Conservation (phyloP, 2,329 filamentous ascomycete genomes). For the Fusarium sp. region DNA sequence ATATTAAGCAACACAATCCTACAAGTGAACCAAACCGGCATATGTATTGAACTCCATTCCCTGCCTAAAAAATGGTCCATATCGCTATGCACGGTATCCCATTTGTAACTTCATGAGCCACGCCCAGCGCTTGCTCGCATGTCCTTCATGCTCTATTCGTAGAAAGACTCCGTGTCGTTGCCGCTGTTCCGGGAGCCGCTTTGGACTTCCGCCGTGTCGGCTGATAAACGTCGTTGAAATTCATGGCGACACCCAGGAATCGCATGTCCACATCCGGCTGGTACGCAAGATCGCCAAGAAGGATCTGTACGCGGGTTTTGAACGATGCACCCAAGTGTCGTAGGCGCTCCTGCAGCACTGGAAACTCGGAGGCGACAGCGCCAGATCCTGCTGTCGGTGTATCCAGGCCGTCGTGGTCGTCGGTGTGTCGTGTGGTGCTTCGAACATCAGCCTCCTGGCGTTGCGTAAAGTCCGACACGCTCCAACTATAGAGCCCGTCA, state of each 20-base stretch:
- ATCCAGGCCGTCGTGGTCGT: constrained; percentile 43
- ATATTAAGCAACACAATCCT: neutral
- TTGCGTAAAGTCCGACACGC: constrained; percentile 91
- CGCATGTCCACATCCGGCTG: constrained; percentile 96
- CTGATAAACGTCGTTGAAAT: constrained; percentile 97
- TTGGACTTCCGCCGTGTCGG: constrained; percentile 76
- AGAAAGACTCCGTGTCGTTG: constrained; percentile 40
- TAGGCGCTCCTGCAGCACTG: constrained; percentile 80
- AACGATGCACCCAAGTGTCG: constrained; percentile 81
- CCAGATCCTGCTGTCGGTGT: constrained; percentile 56
- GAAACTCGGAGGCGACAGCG: constrained; percentile 75
- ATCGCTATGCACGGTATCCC: constrained; percentile 15
- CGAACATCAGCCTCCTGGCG: constrained; percentile 87
- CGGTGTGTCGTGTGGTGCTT: constrained; percentile 68
- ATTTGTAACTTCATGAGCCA: constrained; percentile 5
- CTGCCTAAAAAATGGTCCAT: constrained; percentile 10
- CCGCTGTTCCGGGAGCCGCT: constrained; percentile 44
- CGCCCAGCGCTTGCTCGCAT: constrained; percentile 12
- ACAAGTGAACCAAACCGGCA: constrained; percentile 1
- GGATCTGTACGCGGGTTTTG: constrained; percentile 78
- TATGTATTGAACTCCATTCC: constrained; percentile 12
- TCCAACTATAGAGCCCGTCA: constrained; percentile 94
- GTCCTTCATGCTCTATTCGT: constrained; percentile 47
- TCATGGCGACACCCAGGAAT: constrained; percentile 97
- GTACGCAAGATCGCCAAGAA: constrained; percentile 91